Evolutionary conservation across 108 stramenopile genomes (phyloP).

Genomic region (Aurantiochytrium sp.): DNA sequence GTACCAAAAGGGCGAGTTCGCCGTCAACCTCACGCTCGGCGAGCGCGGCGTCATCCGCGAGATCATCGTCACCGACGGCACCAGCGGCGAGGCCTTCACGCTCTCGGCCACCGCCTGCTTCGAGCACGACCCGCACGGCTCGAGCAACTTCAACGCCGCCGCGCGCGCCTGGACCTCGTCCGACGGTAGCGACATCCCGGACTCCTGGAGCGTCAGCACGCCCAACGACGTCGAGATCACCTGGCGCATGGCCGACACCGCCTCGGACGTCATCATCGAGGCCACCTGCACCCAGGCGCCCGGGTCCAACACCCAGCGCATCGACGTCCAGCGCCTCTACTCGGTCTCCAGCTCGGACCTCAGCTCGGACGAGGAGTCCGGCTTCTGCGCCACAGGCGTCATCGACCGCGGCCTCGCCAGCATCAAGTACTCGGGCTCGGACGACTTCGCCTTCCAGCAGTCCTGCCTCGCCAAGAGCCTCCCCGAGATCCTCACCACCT

Average conservation of each 20-base stretch:
- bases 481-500: constrained; percentile 26
- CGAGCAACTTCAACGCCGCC: background rate
- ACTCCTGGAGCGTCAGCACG: background rate
- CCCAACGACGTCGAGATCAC: constrained; percentile 13
- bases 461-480: background rate
- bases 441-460: background rate
- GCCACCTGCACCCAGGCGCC: background rate
- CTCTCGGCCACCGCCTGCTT: constrained; percentile 12
- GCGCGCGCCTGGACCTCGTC: background rate
- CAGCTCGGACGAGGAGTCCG: background rate
- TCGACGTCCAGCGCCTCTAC: background rate
- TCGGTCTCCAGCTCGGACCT: background rate
- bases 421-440: background rate
- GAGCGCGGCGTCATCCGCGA: constrained; percentile 25
- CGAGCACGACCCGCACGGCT: background rate
- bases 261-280: background rate
- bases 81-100: constrained; percentile 7
- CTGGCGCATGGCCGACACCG: background rate
- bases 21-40: background rate
- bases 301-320: background rate
- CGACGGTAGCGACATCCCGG: background rate
- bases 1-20: background rate
- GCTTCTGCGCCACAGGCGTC: background rate
- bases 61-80: background rate
- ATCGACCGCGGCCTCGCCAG: background rate